These are phyloP conservation scores for Malassezia cuniculi DNA, from an alignment of 1,284 basidiomycete species.

Conservation along the genomic window DNA sequence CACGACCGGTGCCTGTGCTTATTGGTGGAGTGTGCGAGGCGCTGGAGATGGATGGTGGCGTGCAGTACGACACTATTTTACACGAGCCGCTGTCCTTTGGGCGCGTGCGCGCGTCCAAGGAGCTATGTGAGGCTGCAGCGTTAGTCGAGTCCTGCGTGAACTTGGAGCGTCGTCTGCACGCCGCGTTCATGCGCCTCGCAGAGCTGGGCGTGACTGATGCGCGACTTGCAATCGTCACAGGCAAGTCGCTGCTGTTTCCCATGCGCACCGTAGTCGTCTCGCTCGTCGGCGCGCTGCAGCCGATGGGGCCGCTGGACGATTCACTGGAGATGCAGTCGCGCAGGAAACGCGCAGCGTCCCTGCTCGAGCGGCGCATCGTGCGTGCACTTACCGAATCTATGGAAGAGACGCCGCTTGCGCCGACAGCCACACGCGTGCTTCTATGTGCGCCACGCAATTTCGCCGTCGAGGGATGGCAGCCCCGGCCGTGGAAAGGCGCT, in stretches of 20 bases:
- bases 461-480: no score
- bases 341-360: no score
- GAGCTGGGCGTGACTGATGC: not conserved
- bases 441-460: no score
- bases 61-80: no score
- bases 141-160: not conserved
- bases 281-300: not conserved
- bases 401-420: no score
- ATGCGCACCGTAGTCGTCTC: not conserved
- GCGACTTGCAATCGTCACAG: slow-evolving; percentile 5
- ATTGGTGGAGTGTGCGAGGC: slow-evolving; percentile 2
- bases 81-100: slow-evolving; percentile 13
- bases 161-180: not conserved
- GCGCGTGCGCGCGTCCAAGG: slow-evolving; percentile 5
- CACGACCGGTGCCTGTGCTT: not conserved
- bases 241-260: slow-evolving; percentile 6
- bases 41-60: slow-evolving; percentile 2
- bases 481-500: no score
- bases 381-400: no score
- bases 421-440: no score
- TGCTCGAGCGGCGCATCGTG: no score
- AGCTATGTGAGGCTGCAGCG: not conserved
- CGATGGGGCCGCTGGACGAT: no score
- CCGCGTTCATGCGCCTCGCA: not conserved
- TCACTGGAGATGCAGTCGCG: no score